Evolutionary conservation across 164 flowering plant species (phyloP), one percentile per base, ranked within the genome.

Genomic region (Annona squamosa): DNA sequence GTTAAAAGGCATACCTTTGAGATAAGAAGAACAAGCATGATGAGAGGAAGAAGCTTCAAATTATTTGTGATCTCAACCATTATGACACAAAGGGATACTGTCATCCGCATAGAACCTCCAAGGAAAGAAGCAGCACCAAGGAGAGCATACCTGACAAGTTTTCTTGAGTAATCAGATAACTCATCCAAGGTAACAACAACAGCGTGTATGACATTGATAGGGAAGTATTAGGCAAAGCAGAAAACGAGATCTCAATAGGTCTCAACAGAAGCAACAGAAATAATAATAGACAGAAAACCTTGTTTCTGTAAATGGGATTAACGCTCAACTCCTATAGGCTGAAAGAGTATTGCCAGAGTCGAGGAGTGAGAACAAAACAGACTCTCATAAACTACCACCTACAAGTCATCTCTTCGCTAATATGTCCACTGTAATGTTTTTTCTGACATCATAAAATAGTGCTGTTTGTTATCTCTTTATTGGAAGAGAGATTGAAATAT

Each of bases 21-120:
- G 78, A 95, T 95, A 68, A 95, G 97, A 82, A 95, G 98, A 75
- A 95, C 99, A 70, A 95, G 93, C 99, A 95, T 95, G 69, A 91
- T 95, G 42, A 95, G 94, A 67, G 99, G 99, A 63, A 95, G 72
- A 64, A 95, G 87, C 84, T 93, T 86, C 84, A 95, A 81, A 76
- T 95, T 95, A 76, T 95, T 95, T 73, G 99, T 88, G 80, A 95
- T 93, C 82, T 95, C 98, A 76, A 95, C 98, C 98, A 93, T 93
- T 65, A 95, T 95, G 65, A 95, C 99, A 84, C 99, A 95, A 70
- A 95, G 88, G 18, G 98, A 91, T 16, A 95, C 98, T 4, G 99
- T 95, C 93, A 95, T 93, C 71, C 99, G 82, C 99, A 95, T 95
- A 70, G 99, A 95, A 77, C 99, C 99, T 71, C 97, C 99, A 71